phyloP scores from a whole-genome alignment of 2,329 filamentous ascomycete species.

The Myotisia sp. region DNA sequence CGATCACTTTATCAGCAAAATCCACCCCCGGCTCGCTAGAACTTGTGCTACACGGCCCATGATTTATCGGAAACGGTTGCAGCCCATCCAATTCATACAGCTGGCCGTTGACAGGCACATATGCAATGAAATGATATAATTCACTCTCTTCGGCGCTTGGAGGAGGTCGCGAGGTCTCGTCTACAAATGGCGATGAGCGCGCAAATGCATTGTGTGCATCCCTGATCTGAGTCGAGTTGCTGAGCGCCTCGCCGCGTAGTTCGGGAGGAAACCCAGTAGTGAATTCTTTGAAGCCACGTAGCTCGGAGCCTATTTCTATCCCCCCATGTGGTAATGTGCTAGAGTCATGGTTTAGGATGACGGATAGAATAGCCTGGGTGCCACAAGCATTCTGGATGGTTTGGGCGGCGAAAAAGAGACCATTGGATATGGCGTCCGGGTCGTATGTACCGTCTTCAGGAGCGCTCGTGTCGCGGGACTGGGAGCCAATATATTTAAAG shows the following conservation, averaged over 20 bases:
- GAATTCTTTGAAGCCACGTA: conserved; percentile 75
- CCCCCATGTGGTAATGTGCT: conserved; percentile 14
- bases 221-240: conserved; percentile 56
- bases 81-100: conserved; percentile 93
- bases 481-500: conserved; percentile 59
- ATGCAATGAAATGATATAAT: conserved; percentile 95
- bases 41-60: conserved; percentile 57
- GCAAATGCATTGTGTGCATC: conserved; percentile 85
- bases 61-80: conserved; percentile 80
- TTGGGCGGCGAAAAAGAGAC: conserved; percentile 85
- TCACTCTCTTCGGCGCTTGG: conserved; percentile 61
- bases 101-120: conserved; percentile 62
- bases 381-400: conserved; percentile 98
- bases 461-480: conserved; percentile 52
- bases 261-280: conserved; percentile 69
- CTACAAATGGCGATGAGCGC: conserved; percentile 73
- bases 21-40: too few relatives aligned
- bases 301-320: conserved; percentile 58
- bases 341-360: conserved; percentile 67
- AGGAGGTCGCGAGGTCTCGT: conserved; percentile 65
- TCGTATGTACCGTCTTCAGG: conserved; percentile 77
- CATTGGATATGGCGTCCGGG: conserved; percentile 51
- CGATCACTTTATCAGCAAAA: conserved; percentile 68
- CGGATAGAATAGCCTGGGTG: conserved; percentile 83
- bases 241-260: conserved; percentile 55